Percentiles rank a stretch among this genome's conserved stretches.
Evolutionary conservation across 768 basidiomycete species (phyloP).

Genomic region (Lactarius hengduanensis): DNA sequence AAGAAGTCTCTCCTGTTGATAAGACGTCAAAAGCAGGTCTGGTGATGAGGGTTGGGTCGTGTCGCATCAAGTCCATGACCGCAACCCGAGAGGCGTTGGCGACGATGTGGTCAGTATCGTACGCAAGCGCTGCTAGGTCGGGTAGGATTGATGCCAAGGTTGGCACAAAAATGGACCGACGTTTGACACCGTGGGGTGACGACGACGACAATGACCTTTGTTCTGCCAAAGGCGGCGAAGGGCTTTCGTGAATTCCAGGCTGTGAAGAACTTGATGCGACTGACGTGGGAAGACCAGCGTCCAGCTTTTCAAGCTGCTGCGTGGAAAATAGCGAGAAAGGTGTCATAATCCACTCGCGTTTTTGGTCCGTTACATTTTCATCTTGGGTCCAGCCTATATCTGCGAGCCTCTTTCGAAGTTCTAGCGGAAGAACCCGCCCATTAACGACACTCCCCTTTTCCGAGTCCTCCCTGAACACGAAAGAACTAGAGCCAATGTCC

Average conservation of each 20-base stretch:
- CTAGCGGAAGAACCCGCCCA: constrained; percentile 52
- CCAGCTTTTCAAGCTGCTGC: constrained; percentile 53
- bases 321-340: constrained; percentile 66
- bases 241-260: constrained; percentile 33
- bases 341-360: constrained; percentile 56
- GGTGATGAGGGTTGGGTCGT: constrained; percentile 66
- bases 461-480: constrained; percentile 52
- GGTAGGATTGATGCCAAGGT: constrained; percentile 55
- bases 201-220: constrained; percentile 1
- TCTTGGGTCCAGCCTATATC: constrained; percentile 78
- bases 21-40: constrained; percentile 63
- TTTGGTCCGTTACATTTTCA: constrained; percentile 51
- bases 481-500: constrained; percentile 65
- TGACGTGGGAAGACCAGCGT: constrained; percentile 32
- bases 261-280: constrained; percentile 34
- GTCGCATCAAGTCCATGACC: constrained; percentile 66
- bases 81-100: constrained; percentile 56
- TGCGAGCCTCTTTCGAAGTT: constrained; percentile 60
- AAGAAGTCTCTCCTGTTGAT: constrained; percentile 48
- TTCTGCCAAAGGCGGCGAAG: constrained; percentile 6
- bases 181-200: constrained; percentile 43
- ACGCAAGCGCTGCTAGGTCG: constrained; percentile 50
- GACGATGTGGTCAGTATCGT: constrained; percentile 52
- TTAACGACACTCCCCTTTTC: constrained; percentile 48
- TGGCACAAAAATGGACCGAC: constrained; percentile 66